phyloP scores from a whole-genome alignment of 1,284 basidiomycete genomes.

The Heterobasidion occidentale region DNA sequence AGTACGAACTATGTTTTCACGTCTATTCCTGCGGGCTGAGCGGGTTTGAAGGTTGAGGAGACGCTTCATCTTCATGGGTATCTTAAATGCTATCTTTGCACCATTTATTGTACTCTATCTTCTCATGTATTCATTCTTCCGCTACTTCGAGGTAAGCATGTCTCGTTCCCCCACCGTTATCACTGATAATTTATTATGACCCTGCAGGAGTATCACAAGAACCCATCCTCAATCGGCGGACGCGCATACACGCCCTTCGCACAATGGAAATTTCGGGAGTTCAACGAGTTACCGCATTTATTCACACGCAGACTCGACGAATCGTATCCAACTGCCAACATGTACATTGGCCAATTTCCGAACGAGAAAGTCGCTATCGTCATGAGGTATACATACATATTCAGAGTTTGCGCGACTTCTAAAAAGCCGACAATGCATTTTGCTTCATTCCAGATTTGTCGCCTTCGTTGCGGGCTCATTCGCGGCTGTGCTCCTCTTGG shows the following conservation, averaged over 20 bases:
- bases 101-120: constrained; percentile 98
- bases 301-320: constrained; percentile 83
- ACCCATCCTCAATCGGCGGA: constrained; percentile 89
- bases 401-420: not conserved
- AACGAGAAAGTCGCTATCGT: constrained; percentile 88
- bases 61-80: constrained; percentile 93
- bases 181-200: not conserved
- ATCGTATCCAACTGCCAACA: constrained; percentile 84
- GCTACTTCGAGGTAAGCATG: constrained; percentile 86
- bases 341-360: constrained; percentile 97
- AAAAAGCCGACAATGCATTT: not conserved
- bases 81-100: constrained; percentile 90
- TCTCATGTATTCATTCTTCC: constrained; percentile 97
- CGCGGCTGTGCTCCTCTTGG: constrained; percentile 87
- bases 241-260: constrained; percentile 93
- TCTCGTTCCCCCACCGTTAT: not conserved
- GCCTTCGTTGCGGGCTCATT: constrained; percentile 96
- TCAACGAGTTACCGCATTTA: constrained; percentile 94
- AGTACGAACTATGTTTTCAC: constrained; percentile 18
- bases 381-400: constrained; percentile 58
- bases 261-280: constrained; percentile 98
- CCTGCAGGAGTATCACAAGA: constrained; percentile 92
- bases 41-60: constrained; percentile 53
- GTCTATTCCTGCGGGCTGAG: not conserved
- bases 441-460: constrained; percentile 61